Percentiles rank a stretch among this genome's conserved stretches.
These are phyloP conservation scores for Fusarium penzigii DNA, from an alignment of 2,329 filamentous ascomycete genomes.

Conservation along the genomic window DNA sequence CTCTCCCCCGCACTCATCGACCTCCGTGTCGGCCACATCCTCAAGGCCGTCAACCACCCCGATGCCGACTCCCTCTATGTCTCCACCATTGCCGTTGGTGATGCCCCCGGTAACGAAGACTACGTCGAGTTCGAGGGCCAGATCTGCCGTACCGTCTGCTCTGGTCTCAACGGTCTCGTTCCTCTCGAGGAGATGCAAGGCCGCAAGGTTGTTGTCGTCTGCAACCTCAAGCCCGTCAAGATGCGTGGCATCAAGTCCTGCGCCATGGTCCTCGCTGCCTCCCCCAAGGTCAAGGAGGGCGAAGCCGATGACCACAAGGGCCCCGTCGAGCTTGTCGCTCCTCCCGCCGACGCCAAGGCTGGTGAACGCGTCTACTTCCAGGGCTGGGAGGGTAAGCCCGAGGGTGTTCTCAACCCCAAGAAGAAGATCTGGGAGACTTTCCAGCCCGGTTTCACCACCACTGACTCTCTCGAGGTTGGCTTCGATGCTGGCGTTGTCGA, in stretches of 20 bases:
- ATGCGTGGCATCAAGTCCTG: conserved; percentile 84
- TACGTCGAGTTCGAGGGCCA: conserved; percentile 90
- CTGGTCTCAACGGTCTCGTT: conserved; percentile 88
- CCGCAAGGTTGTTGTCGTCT: conserved; percentile 92
- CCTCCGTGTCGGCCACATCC: conserved; percentile 93
- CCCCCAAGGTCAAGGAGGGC: conserved; percentile 78
- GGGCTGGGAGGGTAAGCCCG: conserved; percentile 90
- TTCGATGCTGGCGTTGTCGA: conserved; percentile 82
- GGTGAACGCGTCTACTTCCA: conserved; percentile 92
- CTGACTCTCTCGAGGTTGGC: conserved; percentile 74
- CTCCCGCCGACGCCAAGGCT: conserved; percentile 75
- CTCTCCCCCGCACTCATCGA: conserved; percentile 88
- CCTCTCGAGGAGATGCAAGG: conserved; percentile 96
- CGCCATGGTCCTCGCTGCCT: conserved; percentile 94
- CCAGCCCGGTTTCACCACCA: conserved; percentile 95
- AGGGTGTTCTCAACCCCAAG: conserved; percentile 95
- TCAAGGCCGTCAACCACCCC: conserved; percentile 93
- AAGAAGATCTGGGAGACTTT: conserved; percentile 99
- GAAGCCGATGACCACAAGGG: conserved; percentile 79
- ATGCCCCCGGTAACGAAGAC: conserved; percentile 77
- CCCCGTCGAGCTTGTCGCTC: conserved; percentile 87
- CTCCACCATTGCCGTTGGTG: conserved; percentile 92
- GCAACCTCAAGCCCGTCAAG: conserved; percentile 98
- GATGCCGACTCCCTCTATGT: conserved; percentile 96
- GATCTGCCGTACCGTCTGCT: conserved; percentile 92